A percentile compares a stretch with the other conserved stretches of the same genome.
Evolutionary conservation across 2,329 filamentous ascomycete genomes (phyloP).

Genomic region (Massarina eburnea): DNA sequence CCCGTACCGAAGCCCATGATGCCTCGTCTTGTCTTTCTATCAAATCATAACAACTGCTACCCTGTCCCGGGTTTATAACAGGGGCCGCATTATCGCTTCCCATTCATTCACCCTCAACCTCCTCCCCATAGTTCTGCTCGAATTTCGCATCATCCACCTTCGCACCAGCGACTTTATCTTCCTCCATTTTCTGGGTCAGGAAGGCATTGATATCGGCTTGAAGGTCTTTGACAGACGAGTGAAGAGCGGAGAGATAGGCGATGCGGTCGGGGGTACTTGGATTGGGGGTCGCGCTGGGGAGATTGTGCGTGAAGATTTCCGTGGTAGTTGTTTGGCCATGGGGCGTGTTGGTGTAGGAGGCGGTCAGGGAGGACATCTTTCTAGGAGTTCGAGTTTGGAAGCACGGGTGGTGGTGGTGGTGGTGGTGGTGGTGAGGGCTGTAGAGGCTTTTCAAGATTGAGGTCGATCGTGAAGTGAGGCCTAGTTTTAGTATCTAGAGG

Average conservation of each 20-base stretch:
- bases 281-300: constrained; percentile 17
- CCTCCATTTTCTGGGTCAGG: constrained; percentile 71
- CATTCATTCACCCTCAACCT: constrained; percentile 68
- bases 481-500: no score
- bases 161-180: constrained; percentile 56
- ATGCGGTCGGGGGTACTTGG: constrained; percentile 50
- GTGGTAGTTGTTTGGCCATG: constrained; percentile 46
- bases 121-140: constrained; percentile 84
- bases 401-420: no score
- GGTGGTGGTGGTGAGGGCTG: no score
- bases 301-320: constrained; percentile 22
- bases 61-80: no score
- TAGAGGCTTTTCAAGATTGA: no score
- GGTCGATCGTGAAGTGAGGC: no score
- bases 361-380: constrained; percentile 45
- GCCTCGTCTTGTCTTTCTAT: no score
- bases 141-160: constrained; percentile 40
- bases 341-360: constrained; percentile 57
- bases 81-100: no score
- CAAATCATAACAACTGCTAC: no score
- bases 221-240: constrained; percentile 55
- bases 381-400: no score
- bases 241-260: constrained; percentile 62
- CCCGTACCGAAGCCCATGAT: no score
- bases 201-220: constrained; percentile 69